Conservation (phyloP, 1,284 basidiomycete species). For the Moesziomyces globuligerus region DNA sequence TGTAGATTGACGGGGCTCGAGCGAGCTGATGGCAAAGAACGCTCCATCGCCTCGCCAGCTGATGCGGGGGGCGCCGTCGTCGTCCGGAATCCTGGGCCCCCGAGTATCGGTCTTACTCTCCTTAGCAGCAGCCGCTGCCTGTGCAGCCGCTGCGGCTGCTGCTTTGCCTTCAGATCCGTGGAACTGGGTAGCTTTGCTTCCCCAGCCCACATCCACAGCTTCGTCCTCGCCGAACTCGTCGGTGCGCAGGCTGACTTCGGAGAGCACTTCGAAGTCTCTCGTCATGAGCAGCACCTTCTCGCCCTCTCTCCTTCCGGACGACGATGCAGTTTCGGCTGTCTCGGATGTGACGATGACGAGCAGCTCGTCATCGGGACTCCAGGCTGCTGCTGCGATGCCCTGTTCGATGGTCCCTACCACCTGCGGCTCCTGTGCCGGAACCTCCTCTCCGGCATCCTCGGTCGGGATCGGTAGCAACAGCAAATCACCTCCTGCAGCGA, state of each 20-base stretch:
- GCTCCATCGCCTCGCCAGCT: conserved; percentile 93
- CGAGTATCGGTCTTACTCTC: conserved; percentile 46
- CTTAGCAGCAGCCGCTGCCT: conserved; percentile 69
- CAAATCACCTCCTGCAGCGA: conserved; percentile 62
- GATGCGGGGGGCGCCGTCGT: conserved; percentile 79
- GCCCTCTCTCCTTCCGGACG: conserved; percentile 20
- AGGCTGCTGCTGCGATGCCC: conserved; percentile 82
- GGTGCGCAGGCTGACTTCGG: conserved; percentile 78
- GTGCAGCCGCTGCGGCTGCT: conserved; percentile 74
- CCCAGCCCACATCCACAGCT: conserved; percentile 97
- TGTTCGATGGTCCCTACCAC: conserved; percentile 80
- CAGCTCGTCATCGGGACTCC: conserved; percentile 90
- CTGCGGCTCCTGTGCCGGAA: conserved; percentile 27
- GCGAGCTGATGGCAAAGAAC: conserved; percentile 84
- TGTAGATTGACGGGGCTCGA: conserved; percentile 69
- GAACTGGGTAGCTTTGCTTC: conserved; percentile 95
- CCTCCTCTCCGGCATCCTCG: conserved; percentile 12
- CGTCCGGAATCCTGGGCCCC: conserved; percentile 71
- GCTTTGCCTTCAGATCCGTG: conserved; percentile 93
- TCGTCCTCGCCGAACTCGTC: conserved; percentile 87
- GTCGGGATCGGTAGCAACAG: conserved; percentile 44
- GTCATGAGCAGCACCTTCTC: conserved; percentile 89
- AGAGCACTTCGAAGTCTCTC: conserved; percentile 84
- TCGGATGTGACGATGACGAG: conserved; percentile 72
- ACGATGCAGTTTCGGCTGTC: conserved; percentile 23